phyloP scores from a whole-genome alignment of 768 basidiomycete species.

The Leucosporidium scottii region DNA sequence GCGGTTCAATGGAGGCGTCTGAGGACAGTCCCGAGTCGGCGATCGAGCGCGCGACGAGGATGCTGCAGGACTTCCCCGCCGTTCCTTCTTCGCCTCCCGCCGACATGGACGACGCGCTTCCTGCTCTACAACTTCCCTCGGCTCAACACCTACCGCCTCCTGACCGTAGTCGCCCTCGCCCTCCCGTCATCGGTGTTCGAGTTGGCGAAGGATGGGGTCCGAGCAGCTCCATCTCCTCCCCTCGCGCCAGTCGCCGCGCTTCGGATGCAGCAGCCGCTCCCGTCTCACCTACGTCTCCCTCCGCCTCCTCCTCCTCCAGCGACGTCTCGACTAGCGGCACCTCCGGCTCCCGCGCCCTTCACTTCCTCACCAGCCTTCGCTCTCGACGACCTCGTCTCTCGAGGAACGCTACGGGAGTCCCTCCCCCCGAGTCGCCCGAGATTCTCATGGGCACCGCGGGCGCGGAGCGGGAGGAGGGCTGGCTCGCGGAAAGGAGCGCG shows the following conservation, averaged over 20 bases:
- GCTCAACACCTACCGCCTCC: too few species aligned
- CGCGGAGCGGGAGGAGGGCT: too few species aligned
- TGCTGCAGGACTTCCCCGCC: background rate
- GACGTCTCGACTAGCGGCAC: background rate
- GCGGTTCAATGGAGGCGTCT: background rate
- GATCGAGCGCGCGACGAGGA: background rate
- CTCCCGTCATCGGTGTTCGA: conserved; percentile 1
- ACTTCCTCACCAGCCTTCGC: conserved; percentile 27
- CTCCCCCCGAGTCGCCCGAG: background rate
- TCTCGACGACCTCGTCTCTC: conserved; percentile 15
- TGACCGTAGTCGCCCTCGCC: background rate
- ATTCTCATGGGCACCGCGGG: too few species aligned
- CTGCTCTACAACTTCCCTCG: too few species aligned
- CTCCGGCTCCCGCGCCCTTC: conserved; percentile 4
- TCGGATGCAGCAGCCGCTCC: background rate
- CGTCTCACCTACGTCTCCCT: background rate
- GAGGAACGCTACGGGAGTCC: conserved; percentile 3
- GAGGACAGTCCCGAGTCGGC: background rate
- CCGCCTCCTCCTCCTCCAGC: background rate
- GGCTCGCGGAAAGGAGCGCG: too few species aligned
- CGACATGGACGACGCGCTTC: background rate
- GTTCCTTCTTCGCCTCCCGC: background rate
- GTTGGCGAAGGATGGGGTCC: conserved; percentile 14
- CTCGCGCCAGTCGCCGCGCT: too few species aligned
- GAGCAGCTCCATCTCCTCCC: background rate